Evolutionary conservation across 345 rosid species (phyloP).

Genomic region (Gossypium ekmanianum): DNA sequence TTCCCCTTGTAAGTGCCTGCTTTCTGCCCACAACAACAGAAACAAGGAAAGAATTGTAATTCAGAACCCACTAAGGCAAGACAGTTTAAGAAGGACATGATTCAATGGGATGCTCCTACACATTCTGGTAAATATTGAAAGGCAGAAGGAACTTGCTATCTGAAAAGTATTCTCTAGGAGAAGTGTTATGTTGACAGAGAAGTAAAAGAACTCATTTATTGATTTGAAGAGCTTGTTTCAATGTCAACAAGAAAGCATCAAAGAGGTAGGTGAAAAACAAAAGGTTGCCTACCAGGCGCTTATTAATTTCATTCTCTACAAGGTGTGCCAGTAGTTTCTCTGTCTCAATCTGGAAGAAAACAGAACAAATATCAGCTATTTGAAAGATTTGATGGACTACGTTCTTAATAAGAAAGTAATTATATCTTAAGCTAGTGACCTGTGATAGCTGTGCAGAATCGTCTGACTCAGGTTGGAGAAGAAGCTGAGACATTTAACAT

Average conservation of each 20-base stretch:
- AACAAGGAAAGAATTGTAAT: background rate
- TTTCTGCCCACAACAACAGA: slow-evolving; percentile 9
- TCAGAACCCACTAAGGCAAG: background rate
- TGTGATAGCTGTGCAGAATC: slow-evolving; percentile 99
- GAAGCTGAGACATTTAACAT: slow-evolving; percentile 58
- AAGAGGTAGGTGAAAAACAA: background rate
- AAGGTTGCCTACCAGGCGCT: slow-evolving; percentile 54
- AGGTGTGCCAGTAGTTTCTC: slow-evolving; percentile 97
- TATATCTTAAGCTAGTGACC: slow-evolving; percentile 39
- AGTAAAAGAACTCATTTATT: background rate
- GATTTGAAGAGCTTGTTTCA: background rate
- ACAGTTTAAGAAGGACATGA: background rate
- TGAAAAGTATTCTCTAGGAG: background rate
- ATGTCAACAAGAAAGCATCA: background rate
- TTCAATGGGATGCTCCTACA: background rate
- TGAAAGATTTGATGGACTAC: background rate
- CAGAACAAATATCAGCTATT: slow-evolving; percentile 23
- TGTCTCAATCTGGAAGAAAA: slow-evolving; percentile 71
- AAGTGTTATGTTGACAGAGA: background rate
- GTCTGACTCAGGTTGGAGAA: slow-evolving; percentile 92
- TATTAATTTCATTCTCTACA: slow-evolving; percentile 92
- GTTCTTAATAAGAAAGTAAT: background rate
- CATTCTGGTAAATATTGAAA: background rate
- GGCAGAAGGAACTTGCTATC: background rate
- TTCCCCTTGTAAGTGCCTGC: slow-evolving; percentile 69